Base-by-base conservation (phyloP, 1,284 basidiomycete species). In the Cronartium quercuum region DNA sequence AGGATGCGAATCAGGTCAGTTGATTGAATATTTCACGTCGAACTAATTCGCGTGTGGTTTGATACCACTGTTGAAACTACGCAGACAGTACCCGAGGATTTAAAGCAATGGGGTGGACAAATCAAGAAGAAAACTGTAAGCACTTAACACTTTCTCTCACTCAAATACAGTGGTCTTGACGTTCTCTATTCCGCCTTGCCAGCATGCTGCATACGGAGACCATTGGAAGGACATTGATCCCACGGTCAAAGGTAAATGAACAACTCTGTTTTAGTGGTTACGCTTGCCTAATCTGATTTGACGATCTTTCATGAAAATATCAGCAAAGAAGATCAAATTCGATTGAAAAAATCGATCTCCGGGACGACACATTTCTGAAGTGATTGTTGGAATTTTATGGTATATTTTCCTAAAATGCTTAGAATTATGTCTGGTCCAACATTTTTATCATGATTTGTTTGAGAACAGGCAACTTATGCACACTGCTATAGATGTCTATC, bases 1-100 rank as follows among this genome's bases (percentile, higher is more conserved):
- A 90, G 76, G 96, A 98, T 81, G 90, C 91, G 38, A 91, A 91
- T 29, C 93, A 84, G 60, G 82, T 74, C 83, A 37, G 82, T 84
- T 21, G 47, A n/a, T 15, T 57, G 35, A 29, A 57, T 44, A 6
- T 34, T 35, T 10, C 35, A n/a, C n/a, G n/a, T n/a, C n/a, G n/a
- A n/a, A n/a, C n/a, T n/a, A n/a, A n/a, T n/a, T n/a, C 88, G 89
- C 64, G 88, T 91, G 80, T 89, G 84, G 34, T 85, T 97, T 83
- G 87, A 89, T 79, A 90, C 90, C 81, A n/a, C 98, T 98, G 86
- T 93, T 94, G 42, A 92, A 93, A 86, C 91, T 7, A 40, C 35
- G 24, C 37, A 74, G 70, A 47, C 38, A 15, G 70, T 74, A 34
- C 70, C 70, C 4, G 70, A 74, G 38, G 70, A 44, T 34, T 63